These are phyloP conservation scores for Kuraishia ogatae DNA, from an alignment of 805 yeast genomes.

Conservation along the genomic window DNA sequence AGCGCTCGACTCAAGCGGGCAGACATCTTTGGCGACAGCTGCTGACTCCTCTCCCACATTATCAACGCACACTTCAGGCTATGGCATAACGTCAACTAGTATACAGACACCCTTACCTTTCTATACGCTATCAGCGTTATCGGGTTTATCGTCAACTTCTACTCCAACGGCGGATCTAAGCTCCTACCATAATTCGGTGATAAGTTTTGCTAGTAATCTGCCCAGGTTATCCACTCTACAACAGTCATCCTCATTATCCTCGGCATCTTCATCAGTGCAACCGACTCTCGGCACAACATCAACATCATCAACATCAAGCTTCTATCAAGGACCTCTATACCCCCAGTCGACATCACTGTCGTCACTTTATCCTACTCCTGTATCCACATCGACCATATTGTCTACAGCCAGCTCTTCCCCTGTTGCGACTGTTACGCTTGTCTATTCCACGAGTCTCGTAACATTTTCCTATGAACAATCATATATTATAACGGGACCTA, in stretches of 20 bases:
- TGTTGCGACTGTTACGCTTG: background rate
- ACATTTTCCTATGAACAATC: slow-evolving; percentile 18
- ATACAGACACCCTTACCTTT: background rate
- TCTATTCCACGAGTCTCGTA: slow-evolving; percentile 5
- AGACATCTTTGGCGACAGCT: background rate
- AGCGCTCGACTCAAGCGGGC: background rate
- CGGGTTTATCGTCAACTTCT: background rate
- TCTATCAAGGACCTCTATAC: background rate
- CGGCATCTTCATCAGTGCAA: slow-evolving; percentile 12
- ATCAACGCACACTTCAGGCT: background rate
- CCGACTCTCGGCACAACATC: too few relatives aligned
- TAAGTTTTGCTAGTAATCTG: background rate
- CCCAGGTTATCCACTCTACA: background rate
- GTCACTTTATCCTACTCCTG: background rate
- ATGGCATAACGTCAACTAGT: background rate
- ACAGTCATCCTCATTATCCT: slow-evolving; percentile 14
- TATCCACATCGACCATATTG: background rate
- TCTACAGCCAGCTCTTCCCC: background rate
- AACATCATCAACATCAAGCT: background rate
- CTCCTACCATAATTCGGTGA: background rate
- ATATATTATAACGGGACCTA: slow-evolving; percentile 18
- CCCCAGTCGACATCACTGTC: background rate
- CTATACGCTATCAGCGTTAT: background rate
- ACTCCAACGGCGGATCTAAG: background rate
- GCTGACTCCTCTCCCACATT: background rate